These are phyloP conservation scores for Linnemannia hyalina DNA, from an alignment of 192 early-diverging fungal genomes.

Conservation along the genomic window DNA sequence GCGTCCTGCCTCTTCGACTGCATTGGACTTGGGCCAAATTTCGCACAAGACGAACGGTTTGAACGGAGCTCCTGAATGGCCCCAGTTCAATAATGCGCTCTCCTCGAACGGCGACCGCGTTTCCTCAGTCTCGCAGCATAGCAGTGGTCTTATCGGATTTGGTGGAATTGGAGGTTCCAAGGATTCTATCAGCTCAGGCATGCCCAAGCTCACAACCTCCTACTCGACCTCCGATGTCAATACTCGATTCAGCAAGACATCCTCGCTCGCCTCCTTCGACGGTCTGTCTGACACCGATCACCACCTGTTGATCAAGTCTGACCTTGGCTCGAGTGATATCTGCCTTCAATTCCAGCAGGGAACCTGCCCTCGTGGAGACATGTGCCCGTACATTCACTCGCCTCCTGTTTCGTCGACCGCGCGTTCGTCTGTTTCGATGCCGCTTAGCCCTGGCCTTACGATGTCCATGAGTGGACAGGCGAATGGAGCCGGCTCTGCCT, in stretches of 20 bases:
- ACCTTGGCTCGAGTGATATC: constrained; percentile 31
- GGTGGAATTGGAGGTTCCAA: constrained; percentile 22
- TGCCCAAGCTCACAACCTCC: constrained; percentile 58
- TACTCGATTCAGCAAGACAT: constrained; percentile 43
- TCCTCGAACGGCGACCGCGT: constrained; percentile 19
- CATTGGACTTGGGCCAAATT: constrained; percentile 61
- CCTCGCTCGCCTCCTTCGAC: constrained; percentile 45
- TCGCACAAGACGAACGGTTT: constrained; percentile 56
- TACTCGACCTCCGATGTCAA: constrained; percentile 62
- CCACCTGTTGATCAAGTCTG: constrained; percentile 28
- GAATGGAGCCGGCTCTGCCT: constrained; percentile 24
- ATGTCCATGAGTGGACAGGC: constrained; percentile 41
- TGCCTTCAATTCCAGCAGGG: constrained; percentile 62
- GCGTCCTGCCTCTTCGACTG: constrained; percentile 60
- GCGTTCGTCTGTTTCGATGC: constrained; percentile 34
- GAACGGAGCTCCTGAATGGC: constrained; percentile 58
- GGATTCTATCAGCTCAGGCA: constrained; percentile 37
- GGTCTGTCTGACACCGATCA: constrained; percentile 21
- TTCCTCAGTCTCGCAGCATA: constrained; percentile 36
- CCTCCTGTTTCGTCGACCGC: constrained; percentile 28
- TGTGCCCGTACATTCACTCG: constrained; percentile 66
- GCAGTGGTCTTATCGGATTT: constrained; percentile 48
- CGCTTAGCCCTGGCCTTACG: constrained; percentile 32
- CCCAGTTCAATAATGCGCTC: constrained; percentile 54
- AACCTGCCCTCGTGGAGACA: constrained; percentile 63